phyloP scores from a whole-genome alignment of 768 basidiomycete species.

The Termitomyces sp. region DNA sequence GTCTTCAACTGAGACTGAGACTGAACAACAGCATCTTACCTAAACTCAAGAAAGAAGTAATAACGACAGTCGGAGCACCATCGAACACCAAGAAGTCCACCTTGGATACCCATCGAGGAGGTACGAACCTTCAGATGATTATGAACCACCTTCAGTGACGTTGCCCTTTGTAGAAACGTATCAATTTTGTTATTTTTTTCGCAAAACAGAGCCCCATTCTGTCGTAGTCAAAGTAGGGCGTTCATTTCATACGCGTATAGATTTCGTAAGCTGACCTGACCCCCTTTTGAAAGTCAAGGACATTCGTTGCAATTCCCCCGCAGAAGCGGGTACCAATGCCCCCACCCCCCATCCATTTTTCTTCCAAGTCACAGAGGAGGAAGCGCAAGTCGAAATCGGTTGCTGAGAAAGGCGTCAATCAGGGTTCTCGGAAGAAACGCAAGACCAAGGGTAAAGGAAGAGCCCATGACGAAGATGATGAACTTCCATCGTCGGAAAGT shows the following conservation, averaged over 20 bases:
- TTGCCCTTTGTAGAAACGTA: conserved; percentile 57
- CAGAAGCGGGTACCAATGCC: conserved; percentile 17
- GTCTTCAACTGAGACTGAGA: conserved; percentile 17
- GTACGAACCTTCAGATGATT: conserved; percentile 29
- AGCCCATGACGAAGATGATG: conserved; percentile 18
- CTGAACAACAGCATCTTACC: conserved; percentile 52
- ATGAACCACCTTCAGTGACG: not conserved
- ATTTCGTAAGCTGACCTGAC: not conserved
- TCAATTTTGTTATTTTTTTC: conserved; percentile 88
- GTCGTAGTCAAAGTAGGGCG: conserved; percentile 71
- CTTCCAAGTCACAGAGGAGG: conserved; percentile 15
- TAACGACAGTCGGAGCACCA: conserved; percentile 36
- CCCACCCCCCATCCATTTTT: conserved; percentile 14
- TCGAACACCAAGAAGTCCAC: conserved; percentile 51
- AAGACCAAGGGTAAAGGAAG: conserved; percentile 36
- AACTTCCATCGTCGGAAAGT: conserved; percentile 15
- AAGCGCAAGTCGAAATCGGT: conserved; percentile 16
- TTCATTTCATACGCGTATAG: not conserved
- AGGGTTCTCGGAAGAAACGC: conserved; percentile 22
- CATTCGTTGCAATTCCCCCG: conserved; percentile 29
- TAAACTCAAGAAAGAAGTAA: conserved; percentile 60
- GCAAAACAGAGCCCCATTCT: conserved; percentile 77
- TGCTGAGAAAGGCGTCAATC: conserved; percentile 2
- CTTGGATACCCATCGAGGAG: conserved; percentile 82
- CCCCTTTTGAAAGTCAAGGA: conserved; percentile 27